Conservation (phyloP, 179 eudicot genomes). For the Spergularia azorica region DNA sequence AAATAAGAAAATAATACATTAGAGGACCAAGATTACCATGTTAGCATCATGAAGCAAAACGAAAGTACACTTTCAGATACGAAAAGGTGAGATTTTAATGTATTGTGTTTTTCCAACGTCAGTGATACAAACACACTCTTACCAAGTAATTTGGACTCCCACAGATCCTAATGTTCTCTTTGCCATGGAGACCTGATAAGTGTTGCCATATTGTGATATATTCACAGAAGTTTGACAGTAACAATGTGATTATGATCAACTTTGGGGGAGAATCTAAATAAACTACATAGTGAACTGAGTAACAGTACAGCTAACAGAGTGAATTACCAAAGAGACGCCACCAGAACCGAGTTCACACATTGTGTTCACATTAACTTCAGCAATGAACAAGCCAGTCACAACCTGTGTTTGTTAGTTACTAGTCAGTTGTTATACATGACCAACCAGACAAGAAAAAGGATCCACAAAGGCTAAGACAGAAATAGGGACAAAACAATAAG, state of each 20-base stretch:
- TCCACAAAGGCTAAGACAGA: neutral
- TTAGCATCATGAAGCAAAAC: conserved; percentile 5
- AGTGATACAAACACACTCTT: conserved; percentile 22
- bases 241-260: neutral
- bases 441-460: neutral
- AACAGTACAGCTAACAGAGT: neutral
- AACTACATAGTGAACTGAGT: conserved; percentile 3
- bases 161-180: conserved; percentile 79
- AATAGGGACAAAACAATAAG: neutral
- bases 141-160: conserved; percentile 91
- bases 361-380: conserved; percentile 93
- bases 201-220: conserved; percentile 10
- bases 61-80: neutral
- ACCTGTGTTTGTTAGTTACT: conserved; percentile 49
- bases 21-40: conserved; percentile 14
- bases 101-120: neutral
- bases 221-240: conserved; percentile 1
- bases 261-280: neutral
- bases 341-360: conserved; percentile 96
- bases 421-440: neutral
- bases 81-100: neutral
- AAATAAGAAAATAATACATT: conserved; percentile 23
- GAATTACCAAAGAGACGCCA: conserved; percentile 86
- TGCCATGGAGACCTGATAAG: conserved; percentile 88
- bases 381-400: conserved; percentile 81